Evolutionary conservation across 1,284 basidiomycete species (phyloP), one percentile per base, ranked within the genome.

Genomic region (Microbotryomycetes sp.): DNA sequence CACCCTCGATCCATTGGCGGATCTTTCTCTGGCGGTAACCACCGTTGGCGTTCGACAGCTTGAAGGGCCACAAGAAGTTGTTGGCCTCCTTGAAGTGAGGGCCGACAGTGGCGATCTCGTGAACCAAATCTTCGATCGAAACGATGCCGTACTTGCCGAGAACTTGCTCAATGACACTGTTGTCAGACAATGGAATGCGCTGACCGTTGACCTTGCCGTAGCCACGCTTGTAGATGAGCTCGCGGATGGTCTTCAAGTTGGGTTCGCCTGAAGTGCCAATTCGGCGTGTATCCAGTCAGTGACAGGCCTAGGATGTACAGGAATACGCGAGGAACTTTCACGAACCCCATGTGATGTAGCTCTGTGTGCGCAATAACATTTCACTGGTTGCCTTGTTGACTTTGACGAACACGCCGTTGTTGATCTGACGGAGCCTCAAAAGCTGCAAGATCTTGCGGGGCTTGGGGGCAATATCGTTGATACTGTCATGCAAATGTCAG

Each of bases 401-500:
- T 79, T 93, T 93, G 77, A 99, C 85, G 76, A 99, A 98, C 64
- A 98, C 88, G 80, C 94, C 96, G 77, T 96, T 97, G 87, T 98
- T 98, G 83, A 99, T 98, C 79, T 98, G 96, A 71, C 97, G 86
- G 67, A 99, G 86, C 74, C 94, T 92, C 76, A 99, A 88, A 69
- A 99, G 87, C 79, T 98, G 94, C 75, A 98, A 81, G 77, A 98
- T 97, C 84, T 98, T 98, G 78, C 92, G 88, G 74, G 94, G 96
- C 81, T 98, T 98, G 68, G 94, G 94, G 64, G 94, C 92, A 76
- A 98, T 94, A 79, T 97, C 92, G 80, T 94, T 97, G 83, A 99
- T 92, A 96, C 94, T 92, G 69, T 51, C n/a, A 23, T 28, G 26
- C 22, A 56, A 16, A 28, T n/a, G 26, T 4, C 22, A 28, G 15